Evolutionary conservation across 352 stramenopile species (phyloP).

Genomic region (Pythium folliculosum): DNA sequence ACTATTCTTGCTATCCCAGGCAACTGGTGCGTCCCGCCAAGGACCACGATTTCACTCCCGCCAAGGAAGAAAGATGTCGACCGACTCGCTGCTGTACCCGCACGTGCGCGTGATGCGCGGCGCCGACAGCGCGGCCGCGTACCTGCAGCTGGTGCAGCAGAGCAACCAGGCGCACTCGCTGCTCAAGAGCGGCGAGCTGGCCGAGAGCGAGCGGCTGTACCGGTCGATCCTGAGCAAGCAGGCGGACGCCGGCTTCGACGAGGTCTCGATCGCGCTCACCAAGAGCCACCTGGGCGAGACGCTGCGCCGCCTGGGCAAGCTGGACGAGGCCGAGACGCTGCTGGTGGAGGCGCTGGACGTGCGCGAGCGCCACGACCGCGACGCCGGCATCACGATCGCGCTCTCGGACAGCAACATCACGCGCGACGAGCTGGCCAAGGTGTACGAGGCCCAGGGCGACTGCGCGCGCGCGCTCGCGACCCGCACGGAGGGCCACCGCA

Average conservation of each 20-base stretch:
- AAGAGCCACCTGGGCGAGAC: slow-evolving; percentile 58
- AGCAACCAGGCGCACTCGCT: slow-evolving; percentile 51
- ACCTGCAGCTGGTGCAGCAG: slow-evolving; percentile 48
- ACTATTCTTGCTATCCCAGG: neutral
- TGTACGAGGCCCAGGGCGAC: slow-evolving; percentile 66
- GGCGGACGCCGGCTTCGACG: slow-evolving; percentile 57
- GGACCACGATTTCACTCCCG: too few species aligned
- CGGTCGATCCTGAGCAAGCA: slow-evolving; percentile 47
- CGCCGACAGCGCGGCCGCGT: slow-evolving; percentile 37
- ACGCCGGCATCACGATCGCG: slow-evolving; percentile 36
- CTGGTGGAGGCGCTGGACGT: slow-evolving; percentile 45
- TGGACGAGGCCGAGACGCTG: slow-evolving; percentile 53
- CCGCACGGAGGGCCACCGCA: slow-evolving; percentile 45
- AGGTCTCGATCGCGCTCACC: slow-evolving; percentile 55
- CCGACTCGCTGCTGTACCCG: slow-evolving; percentile 26
- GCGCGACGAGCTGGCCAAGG: slow-evolving; percentile 71
- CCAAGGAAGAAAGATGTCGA: slow-evolving; percentile 13
- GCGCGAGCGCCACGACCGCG: slow-evolving; percentile 42
- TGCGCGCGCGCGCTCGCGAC: slow-evolving; percentile 43
- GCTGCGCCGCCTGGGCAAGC: slow-evolving; percentile 45
- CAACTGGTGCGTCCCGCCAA: neutral
- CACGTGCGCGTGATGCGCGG: slow-evolving; percentile 37
- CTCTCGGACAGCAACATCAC: slow-evolving; percentile 66
- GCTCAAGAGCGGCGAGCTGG: slow-evolving; percentile 40
- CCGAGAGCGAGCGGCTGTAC: slow-evolving; percentile 44